Base-by-base conservation (phyloP, 139 green algal species). In the Volvox africanus region DNA sequence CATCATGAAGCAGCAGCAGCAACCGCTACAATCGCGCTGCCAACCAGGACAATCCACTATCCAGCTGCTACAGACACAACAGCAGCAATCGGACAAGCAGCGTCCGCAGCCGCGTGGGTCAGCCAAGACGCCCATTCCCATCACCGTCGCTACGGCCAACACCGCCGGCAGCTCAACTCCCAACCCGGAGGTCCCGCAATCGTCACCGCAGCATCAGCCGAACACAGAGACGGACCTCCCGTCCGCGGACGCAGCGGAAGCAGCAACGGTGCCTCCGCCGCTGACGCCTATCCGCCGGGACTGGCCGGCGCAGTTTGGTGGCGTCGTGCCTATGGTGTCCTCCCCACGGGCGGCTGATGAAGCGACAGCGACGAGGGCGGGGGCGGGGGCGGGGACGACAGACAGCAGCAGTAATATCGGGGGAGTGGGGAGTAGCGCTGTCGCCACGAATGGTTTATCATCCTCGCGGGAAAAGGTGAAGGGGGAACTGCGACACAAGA, bases 241-340 rank as follows among this genome's bases (percentile, higher is more conserved):
- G 26, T n/a, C 71, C 5, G 71, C 71, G 32, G 71, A 30, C 21
- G 14, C 75, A 35, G 75, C 75, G 75, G 75, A n/a, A 30, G 75
- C 75, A 30, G 75, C 75, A 35, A 30, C 75, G 75, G 6, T 24
- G 36, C 21, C 19, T 14, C 36, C 36, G 78, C 30, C 78, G 21
- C 37, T 65, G 36, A 84, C 78, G 78, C 78, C 78, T 24, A 32
- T 67, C 17, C 36, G 78, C 20, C 36, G 36, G 5, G 78, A 26
- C 78, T 84, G 78, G 78, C 78, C 78, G 21, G 35, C 37, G 20
- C 78, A 84, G 36, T 81, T 61, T 24, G 75, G 75, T 30, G 75
- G 75, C 75, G 71, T 30, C 19, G 22, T 32, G 28, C 71, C 71
- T 5, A 55, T 33, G 28, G 28, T 30, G 71, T 30, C 71, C 71